phyloP scores from a whole-genome alignment of 2,329 filamentous ascomycete species.

The Diatrype stigma region DNA sequence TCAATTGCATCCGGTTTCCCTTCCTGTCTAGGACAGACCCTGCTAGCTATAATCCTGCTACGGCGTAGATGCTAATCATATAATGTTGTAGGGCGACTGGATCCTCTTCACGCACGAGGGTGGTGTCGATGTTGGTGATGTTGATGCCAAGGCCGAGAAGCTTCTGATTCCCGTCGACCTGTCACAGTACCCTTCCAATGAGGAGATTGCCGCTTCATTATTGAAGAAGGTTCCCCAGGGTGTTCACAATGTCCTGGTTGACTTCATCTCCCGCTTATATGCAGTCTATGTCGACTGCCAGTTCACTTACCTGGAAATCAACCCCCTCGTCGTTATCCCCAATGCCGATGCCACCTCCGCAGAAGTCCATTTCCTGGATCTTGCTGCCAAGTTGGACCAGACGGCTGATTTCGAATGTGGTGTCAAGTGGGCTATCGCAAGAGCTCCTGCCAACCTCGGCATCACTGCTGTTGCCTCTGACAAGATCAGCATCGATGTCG shows the following conservation, averaged over 20 bases:
- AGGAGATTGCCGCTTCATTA: constrained; percentile 79
- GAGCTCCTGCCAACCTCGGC: constrained; percentile 83
- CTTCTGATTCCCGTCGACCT: constrained; percentile 95
- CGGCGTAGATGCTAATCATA: constrained; percentile 9
- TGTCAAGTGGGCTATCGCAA: constrained; percentile 97
- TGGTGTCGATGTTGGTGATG: constrained; percentile 98
- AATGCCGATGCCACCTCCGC: constrained; percentile 89
- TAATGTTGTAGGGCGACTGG: constrained; percentile 77
- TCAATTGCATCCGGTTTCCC: too few species aligned
- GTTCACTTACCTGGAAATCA: constrained; percentile 99
- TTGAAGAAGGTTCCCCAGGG: constrained; percentile 92
- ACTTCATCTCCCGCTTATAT: constrained; percentile 98
- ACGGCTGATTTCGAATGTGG: constrained; percentile 99
- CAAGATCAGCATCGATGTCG: constrained; percentile 91
- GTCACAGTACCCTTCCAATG: constrained; percentile 89
- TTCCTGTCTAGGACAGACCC: too few species aligned
- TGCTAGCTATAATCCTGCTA: too few species aligned
- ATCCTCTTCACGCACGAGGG: constrained; percentile 99
- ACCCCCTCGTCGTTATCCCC: constrained; percentile 96
- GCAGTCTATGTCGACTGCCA: constrained; percentile 99
- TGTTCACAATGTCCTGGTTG: constrained; percentile 95
- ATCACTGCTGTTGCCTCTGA: constrained; percentile 65
- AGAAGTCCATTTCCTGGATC: constrained; percentile 94
- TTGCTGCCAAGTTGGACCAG: constrained; percentile 98
- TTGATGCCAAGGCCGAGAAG: constrained; percentile 98